A percentile compares a stretch with the other conserved stretches of the same genome.
These are phyloP conservation scores for Acarospora socialis DNA, from an alignment of 2,329 filamentous ascomycete species.

Conservation along the genomic window DNA sequence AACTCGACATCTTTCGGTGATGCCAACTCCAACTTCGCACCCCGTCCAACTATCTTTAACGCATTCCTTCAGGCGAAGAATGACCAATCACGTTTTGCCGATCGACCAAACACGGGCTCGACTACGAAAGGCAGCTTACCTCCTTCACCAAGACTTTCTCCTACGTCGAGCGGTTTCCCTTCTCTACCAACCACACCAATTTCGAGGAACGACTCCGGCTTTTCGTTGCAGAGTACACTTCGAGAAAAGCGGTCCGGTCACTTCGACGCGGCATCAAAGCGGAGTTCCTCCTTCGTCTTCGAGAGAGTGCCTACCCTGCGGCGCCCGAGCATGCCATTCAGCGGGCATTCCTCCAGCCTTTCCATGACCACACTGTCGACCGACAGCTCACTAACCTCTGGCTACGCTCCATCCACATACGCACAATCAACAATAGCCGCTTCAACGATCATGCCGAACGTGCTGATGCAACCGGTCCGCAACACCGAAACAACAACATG, in stretches of 20 bases:
- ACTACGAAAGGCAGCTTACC: slow-evolving; percentile 38
- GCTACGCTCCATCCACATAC: slow-evolving; percentile 35
- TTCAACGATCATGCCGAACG: slow-evolving; percentile 35
- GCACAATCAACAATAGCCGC: slow-evolving; percentile 36
- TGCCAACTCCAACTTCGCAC: slow-evolving; percentile 36
- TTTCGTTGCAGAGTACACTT: slow-evolving; percentile 69
- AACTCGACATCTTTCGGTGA: slow-evolving; percentile 81
- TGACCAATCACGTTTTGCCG: slow-evolving; percentile 40
- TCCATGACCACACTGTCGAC: slow-evolving; percentile 32
- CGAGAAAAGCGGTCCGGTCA: slow-evolving; percentile 91
- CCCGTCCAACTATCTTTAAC: slow-evolving; percentile 66
- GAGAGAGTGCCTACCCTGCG: slow-evolving; percentile 55
- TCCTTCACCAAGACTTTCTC: slow-evolving; percentile 51
- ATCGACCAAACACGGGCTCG: slow-evolving; percentile 63
- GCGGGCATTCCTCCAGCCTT: slow-evolving; percentile 37
- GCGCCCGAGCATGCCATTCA: slow-evolving; percentile 54
- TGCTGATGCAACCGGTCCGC: slow-evolving; percentile 23
- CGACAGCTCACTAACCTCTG: slow-evolving; percentile 26
- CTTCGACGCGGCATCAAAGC: slow-evolving; percentile 66
- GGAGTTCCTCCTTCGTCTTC: slow-evolving; percentile 85
- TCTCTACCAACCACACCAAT: slow-evolving; percentile 60
- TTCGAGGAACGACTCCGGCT: slow-evolving; percentile 85
- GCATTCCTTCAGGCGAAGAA: slow-evolving; percentile 67
- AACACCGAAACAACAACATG: slow-evolving; percentile 30
- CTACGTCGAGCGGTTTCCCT: slow-evolving; percentile 64